Percentiles rank a stretch among this genome's conserved stretches.
phyloP scores from a whole-genome alignment of 805 yeast genomes.

The Candida tammaniensis region DNA sequence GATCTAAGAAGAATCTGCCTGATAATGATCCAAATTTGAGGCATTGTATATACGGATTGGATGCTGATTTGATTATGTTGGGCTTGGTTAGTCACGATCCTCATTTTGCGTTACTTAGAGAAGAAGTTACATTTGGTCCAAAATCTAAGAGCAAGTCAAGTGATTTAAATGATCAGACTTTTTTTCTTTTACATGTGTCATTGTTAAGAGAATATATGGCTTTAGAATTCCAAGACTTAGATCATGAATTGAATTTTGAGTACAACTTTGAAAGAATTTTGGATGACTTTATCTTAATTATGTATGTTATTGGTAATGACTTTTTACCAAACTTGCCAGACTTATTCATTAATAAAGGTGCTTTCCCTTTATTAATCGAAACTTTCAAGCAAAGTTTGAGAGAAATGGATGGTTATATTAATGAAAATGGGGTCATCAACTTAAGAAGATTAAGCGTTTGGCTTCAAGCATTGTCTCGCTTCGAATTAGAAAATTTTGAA shows the following conservation, averaged over 20 bases:
- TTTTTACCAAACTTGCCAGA: constrained; percentile 96
- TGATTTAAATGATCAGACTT: constrained; percentile 72
- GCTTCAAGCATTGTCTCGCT: constrained; percentile 71
- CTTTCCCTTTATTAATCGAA: constrained; percentile 86
- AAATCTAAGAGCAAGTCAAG: constrained; percentile 33
- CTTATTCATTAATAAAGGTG: constrained; percentile 90
- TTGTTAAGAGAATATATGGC: constrained; percentile 87
- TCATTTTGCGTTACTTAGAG: constrained; percentile 91
- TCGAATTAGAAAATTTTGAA: constrained; percentile 86
- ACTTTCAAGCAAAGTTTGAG: constrained; percentile 81
- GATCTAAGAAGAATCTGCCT: constrained; percentile 71
- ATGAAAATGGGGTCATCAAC: constrained; percentile 79
- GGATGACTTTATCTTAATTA: constrained; percentile 88
- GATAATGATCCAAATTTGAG: constrained; percentile 76
- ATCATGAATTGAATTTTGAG: constrained; percentile 58
- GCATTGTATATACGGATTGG: constrained; percentile 93
- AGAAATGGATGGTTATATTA: constrained; percentile 77
- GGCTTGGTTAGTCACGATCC: constrained; percentile 92
- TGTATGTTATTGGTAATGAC: constrained; percentile 97
- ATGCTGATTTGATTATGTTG: constrained; percentile 93
- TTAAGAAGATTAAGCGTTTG: constrained; percentile 68
- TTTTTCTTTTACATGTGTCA: constrained; percentile 79
- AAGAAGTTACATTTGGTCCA: constrained; percentile 88
- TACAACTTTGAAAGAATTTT: constrained; percentile 85
- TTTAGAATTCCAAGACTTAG: constrained; percentile 75